Base-by-base conservation (phyloP, 2,329 filamentous ascomycete species). In the Penicillium nordicum region DNA sequence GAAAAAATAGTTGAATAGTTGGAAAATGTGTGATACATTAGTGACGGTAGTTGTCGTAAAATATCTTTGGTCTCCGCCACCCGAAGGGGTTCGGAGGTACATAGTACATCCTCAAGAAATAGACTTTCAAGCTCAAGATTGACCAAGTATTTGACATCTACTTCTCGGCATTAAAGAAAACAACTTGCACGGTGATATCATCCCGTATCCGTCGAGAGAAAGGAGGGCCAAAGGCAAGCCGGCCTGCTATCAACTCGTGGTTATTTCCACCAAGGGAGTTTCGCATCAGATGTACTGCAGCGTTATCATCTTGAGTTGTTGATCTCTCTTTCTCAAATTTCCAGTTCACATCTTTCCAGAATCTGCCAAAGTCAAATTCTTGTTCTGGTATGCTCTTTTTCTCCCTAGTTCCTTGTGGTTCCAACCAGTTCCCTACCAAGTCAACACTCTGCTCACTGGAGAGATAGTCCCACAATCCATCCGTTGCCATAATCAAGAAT, bases 401-500 rank as follows among this genome's bases (percentile, higher is more conserved):
- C 70, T 69, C 1, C 72, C 63, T 38, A 73, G 70, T 23, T 72
- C 65, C 27, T 76, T 72, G 25, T 74, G 42, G 50, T 47, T 60
- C 73, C 11, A 82, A 67, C 84, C 86, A 89, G 57, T 73, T 75
- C 37, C 77, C 76, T 0, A 87, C 81, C 30, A 85, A 78, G 23
- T 79, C 74, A 1, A 88, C 84, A 0, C 83, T 84, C 60, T 87
- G 75, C 42, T 81, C 76, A 58, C 74, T 85, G 11, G 77, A 78
- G 23, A 88, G 78, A 47, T 76, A 76, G 59, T 89, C 84, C 81
- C 87, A 90, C 1, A 89, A 67, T 0, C 87, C 87, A 62, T 90
- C 87, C 0, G 80, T 83, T 0, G 85, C 87, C 61, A 89, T 76
- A 58, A 90, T 86, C 50, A 88, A 69, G 63, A 89, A 89, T 48